Conservation (phyloP, 495 filamentous ascomycete genomes). For the Daldinia vernicosa region DNA sequence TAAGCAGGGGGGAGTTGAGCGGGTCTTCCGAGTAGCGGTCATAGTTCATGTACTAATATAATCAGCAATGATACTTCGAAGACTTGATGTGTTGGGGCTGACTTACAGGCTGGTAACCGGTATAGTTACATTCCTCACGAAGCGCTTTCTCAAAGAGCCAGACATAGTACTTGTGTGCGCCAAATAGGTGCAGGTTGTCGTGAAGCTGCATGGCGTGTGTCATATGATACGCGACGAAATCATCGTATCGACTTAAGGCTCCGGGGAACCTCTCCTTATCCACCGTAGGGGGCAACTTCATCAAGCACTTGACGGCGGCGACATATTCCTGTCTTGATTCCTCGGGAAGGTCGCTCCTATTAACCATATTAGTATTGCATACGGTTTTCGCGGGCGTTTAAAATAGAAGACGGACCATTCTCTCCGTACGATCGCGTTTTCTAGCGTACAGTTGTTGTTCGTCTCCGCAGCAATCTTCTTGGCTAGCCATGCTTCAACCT, state of each 20-base stretch:
- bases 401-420: slow-evolving; percentile 55
- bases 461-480: slow-evolving; percentile 48
- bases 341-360: slow-evolving; percentile 53
- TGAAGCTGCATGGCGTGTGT: slow-evolving; percentile 58
- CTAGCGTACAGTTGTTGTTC: slow-evolving; percentile 58
- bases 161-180: slow-evolving; percentile 75
- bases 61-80: slow-evolving; percentile 6
- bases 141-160: slow-evolving; percentile 72
- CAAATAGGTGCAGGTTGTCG: slow-evolving; percentile 67
- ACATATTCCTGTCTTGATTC: slow-evolving; percentile 55
- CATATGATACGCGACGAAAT: slow-evolving; percentile 63
- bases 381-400: neutral
- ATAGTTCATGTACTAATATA: slow-evolving; percentile 55
- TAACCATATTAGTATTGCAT: slow-evolving; percentile 17
- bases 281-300: slow-evolving; percentile 52
- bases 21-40: slow-evolving; percentile 53
- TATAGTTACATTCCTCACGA: slow-evolving; percentile 74
- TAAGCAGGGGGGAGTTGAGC: slow-evolving; percentile 50
- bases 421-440: slow-evolving; percentile 57
- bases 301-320: slow-evolving; percentile 59
- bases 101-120: slow-evolving; percentile 56
- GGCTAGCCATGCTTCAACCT: slow-evolving; percentile 49
- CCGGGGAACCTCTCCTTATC: slow-evolving; percentile 57
- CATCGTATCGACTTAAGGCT: slow-evolving; percentile 60
- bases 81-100: neutral